These are phyloP conservation scores for Orobanche coerulescens DNA, from an alignment of 257 asterid genomes.

Conservation along the genomic window DNA sequence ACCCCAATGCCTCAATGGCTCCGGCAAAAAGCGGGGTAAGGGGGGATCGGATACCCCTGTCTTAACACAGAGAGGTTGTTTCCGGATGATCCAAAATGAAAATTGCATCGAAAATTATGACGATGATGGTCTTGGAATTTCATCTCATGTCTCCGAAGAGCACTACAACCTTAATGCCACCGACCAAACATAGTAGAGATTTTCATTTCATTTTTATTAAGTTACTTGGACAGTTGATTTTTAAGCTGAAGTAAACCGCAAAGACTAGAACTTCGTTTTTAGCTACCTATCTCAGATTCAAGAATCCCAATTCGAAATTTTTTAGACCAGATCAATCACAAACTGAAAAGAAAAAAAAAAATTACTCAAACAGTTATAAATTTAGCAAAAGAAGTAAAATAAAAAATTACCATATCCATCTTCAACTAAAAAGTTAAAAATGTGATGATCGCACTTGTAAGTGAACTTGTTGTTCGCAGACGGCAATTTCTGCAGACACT, in stretches of 20 bases:
- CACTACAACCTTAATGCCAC: too few species aligned
- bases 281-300: slow-evolving; percentile 40
- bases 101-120: too few species aligned
- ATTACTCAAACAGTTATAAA: too few species aligned
- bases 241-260: slow-evolving; percentile 20
- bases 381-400: not conserved
- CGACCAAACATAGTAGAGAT: too few species aligned
- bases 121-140: too few species aligned
- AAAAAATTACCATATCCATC: slow-evolving; percentile 58
- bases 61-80: too few species aligned
- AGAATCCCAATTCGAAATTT: slow-evolving; percentile 26
- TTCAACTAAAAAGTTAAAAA: slow-evolving; percentile 62
- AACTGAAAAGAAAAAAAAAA: not conserved
- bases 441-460: slow-evolving; percentile 74
- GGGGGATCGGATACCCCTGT: too few species aligned
- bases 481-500: slow-evolving; percentile 68
- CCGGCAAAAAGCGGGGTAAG: too few species aligned
- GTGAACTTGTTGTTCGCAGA: slow-evolving; percentile 62
- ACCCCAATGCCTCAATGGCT: too few species aligned
- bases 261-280: slow-evolving; percentile 23
- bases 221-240: slow-evolving; percentile 19
- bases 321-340: slow-evolving; percentile 19
- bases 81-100: too few species aligned
- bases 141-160: too few species aligned
- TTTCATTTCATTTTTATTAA: too few species aligned